phyloP scores from a whole-genome alignment of 2,329 filamentous ascomycete species.

The Xylariaceae sp. region DNA sequence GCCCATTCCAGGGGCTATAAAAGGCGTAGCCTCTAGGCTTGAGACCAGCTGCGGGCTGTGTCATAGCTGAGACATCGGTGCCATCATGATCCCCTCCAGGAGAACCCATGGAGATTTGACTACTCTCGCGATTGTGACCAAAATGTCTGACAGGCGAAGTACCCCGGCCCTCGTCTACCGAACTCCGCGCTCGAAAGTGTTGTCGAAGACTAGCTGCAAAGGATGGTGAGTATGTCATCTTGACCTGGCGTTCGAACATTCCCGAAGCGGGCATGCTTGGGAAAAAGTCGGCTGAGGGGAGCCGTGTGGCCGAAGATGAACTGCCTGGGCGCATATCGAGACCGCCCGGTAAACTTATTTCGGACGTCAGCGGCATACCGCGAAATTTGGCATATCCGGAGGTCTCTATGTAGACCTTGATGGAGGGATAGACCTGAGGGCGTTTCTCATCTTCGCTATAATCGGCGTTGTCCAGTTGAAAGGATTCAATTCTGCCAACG shows the following conservation, averaged over 20 bases:
- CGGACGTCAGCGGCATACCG: constrained; percentile 37
- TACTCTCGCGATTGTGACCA: constrained; percentile 30
- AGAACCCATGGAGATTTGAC: constrained; percentile 34
- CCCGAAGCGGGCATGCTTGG: constrained; percentile 20
- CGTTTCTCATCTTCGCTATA: constrained; percentile 29
- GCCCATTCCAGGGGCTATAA: constrained; percentile 77
- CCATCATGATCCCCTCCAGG: constrained; percentile 29
- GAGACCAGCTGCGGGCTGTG: constrained; percentile 42
- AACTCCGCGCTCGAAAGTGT: constrained; percentile 37
- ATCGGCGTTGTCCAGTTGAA: constrained; percentile 40
- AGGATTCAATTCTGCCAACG: constrained; percentile 58
- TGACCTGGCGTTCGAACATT: constrained; percentile 49
- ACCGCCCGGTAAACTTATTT: constrained; percentile 20
- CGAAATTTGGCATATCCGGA: constrained; percentile 55
- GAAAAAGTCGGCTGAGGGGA: constrained; percentile 13
- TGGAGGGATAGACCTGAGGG: constrained; percentile 35
- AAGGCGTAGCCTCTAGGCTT: constrained; percentile 69
- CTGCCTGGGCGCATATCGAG: constrained; percentile 28
- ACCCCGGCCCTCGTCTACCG: constrained; percentile 26
- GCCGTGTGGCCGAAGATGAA: constrained; percentile 16
- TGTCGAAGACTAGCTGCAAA: constrained; percentile 43
- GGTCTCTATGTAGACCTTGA: constrained; percentile 49
- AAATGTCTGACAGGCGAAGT: constrained; percentile 26
- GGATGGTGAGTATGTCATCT: constrained; percentile 51
- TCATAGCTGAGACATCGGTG: constrained; percentile 31